Evolutionary conservation across 208 protist genomes (phyloP), one percentile per base, ranked within the genome.

Genomic region (Lotmaria passim): DNA sequence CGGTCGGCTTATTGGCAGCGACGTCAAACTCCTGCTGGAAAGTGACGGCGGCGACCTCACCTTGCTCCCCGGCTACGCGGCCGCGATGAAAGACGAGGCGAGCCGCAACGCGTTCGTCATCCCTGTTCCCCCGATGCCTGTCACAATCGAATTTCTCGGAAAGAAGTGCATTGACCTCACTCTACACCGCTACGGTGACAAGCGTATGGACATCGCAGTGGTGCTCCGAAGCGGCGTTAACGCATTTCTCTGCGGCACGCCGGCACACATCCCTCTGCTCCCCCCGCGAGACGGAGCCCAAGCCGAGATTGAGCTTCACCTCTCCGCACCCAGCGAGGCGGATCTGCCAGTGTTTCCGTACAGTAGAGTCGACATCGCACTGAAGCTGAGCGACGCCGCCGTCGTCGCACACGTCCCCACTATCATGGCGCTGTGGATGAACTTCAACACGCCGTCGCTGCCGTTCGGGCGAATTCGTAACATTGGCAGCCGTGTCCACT

Each of bases 301-400:
- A 2, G 60, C 72, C 15, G 72, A 76, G n/a, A 68, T 85, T 21
- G 44, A 60, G 1, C 31, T 88, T 34, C 60, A 69, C 46, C 24
- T 85, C 3, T 75, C 58, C 24, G 44, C 75, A 10, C 84, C 84
- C 8, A 69, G 48, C 24, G 50, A 48, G n/a, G 75, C 71, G 14
- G 79, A 87, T 34, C 31, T 88, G n/a, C 17, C 50, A 28, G 33
- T 82, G 4, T 91, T 88, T 43, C 82, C 86, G 7, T 91, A 86
- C 69, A 62, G 48, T 14, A 69, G 77, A 0, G 33, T 82, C 3
- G 28, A 41, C 36, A 60, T 88, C 19, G 34, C 57, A 5, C 24
- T 78, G 51, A 67, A 30, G 23, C 64, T 78, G 23, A 46, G 34
- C 58, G 59, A 68, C 17, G 58, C 59, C 26, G 73, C 58, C 2